Percentiles rank a stretch among this genome's conserved stretches.
Evolutionary conservation across 129 eudicot species (phyloP).

Genomic region (Erigeron canadensis): DNA sequence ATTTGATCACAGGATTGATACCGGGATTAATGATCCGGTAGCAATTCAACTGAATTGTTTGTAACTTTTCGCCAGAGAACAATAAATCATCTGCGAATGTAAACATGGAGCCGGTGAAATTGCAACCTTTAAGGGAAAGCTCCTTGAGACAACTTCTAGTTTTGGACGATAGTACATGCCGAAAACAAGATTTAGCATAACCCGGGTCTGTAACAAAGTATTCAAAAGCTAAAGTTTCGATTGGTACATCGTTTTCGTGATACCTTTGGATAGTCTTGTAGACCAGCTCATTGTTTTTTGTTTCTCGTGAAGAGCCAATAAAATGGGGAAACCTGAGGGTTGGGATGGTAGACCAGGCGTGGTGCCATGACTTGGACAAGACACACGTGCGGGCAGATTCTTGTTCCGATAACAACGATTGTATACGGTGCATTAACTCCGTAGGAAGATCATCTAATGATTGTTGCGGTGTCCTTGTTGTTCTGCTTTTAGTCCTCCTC

Average conservation of each 20-base stretch:
- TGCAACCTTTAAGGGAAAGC: not conserved
- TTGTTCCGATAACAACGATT: too few relatives aligned
- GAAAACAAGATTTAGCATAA: not conserved
- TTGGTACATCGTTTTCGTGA: constrained; percentile 5
- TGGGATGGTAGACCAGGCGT: constrained; percentile 20
- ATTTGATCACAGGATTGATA: not conserved
- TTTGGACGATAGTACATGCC: too few relatives aligned
- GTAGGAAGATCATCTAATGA: too few relatives aligned
- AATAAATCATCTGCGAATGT: not conserved
- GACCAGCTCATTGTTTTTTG: too few relatives aligned
- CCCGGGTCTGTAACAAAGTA: not conserved
- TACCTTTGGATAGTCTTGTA: constrained; percentile 8
- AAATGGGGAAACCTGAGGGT: not conserved
- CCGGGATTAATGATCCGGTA: too few relatives aligned
- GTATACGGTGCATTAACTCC: too few relatives aligned
- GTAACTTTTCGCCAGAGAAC: not conserved
- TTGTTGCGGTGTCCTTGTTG: too few relatives aligned
- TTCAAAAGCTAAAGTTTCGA: not conserved
- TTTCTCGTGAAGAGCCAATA: not conserved
- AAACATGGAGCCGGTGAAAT: not conserved
- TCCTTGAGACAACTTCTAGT: constrained; percentile 1
- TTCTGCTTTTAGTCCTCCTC: too few relatives aligned
- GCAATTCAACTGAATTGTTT: not conserved
- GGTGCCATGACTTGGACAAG: too few relatives aligned
- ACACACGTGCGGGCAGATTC: too few relatives aligned